These are phyloP conservation scores for Plasmodium fragile DNA, from an alignment of 169 alveolate genomes.

Conservation along the genomic window DNA sequence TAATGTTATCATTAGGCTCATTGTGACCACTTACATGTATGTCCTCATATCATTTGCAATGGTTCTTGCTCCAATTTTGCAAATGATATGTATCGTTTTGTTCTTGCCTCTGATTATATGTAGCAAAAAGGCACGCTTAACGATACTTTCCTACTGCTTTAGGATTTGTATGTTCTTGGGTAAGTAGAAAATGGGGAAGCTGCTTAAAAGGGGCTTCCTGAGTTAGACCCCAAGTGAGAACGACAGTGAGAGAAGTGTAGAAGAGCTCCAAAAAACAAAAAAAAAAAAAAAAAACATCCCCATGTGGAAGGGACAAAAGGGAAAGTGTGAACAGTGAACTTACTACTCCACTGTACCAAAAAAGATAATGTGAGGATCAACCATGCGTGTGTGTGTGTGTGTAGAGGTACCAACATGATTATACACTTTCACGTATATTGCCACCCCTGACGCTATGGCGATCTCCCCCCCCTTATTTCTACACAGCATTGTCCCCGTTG, in stretches of 20 bases:
- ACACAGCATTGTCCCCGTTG: slow-evolving; percentile 31
- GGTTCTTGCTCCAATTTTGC: background rate
- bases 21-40: slow-evolving; percentile 5
- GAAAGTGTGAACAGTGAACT: background rate
- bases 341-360: background rate
- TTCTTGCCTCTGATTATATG: slow-evolving; percentile 54
- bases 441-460: background rate
- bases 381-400: background rate
- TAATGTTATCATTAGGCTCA: slow-evolving; percentile 13
- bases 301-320: background rate
- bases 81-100: slow-evolving; percentile 4
- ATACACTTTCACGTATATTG: background rate
- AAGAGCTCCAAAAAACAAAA: background rate
- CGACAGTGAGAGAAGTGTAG: background rate
- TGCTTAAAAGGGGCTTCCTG: background rate
- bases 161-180: background rate
- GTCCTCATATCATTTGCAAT: background rate
- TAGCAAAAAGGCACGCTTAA: slow-evolving; percentile 5
- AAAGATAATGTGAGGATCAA: background rate
- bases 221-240: no score
- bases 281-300: background rate
- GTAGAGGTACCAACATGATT: background rate
- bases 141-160: slow-evolving; percentile 19
- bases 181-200: slow-evolving; percentile 28
- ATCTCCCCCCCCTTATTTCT: background rate